Base-by-base conservation (phyloP, 176 grass and related monocot species). In the Musa acuminata region DNA sequence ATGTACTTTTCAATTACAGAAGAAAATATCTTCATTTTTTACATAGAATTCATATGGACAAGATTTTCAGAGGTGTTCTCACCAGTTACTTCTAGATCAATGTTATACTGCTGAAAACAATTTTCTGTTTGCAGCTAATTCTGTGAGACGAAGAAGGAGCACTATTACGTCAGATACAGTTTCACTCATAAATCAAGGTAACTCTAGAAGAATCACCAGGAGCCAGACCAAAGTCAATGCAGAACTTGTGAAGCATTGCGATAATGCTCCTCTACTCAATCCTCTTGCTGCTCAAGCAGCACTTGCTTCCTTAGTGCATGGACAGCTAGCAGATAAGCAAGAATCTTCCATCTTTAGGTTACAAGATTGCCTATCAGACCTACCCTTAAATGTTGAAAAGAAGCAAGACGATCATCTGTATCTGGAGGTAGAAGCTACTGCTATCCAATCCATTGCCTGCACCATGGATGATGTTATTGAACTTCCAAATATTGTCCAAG, bases 231-330 rank as follows among this genome's bases (percentile, higher is more conserved):
- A 79, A 76, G 48, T n/a, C 24, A 24, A 67, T 43, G n/a, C 12
- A 24, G 51, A 64, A 67, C 21, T 62, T 55, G 23, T 51, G n/a
- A 48, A 85, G 51, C 62, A 82, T 53, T 6, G 20, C 69, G 43
- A 29, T 62, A 68, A 51, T 53, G 13, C 21, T 17, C 72, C 75
- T 86, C 57, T 78, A 66, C 80, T 86, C 59, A 82, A 69, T 51
- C 80, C 84, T 67, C 75, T 82, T 52, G 84, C 75, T 71, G 80
- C 84, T 52, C 75, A 76, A 76, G 84, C 84, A 64, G 84, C 84
- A 53, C 62, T 82, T 22, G 84, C 84, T 62, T 87, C 84, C 53
- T 68, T 79, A 43, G 16, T 82, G 60, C 25, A 67, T 73, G 66
- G 54, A 75, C 74, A 43, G 72, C 69, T 69, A 13, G 14, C 19